Evolutionary conservation across 1,284 basidiomycete species (phyloP).

Genomic region (Apiotrichum domesticum): DNA sequence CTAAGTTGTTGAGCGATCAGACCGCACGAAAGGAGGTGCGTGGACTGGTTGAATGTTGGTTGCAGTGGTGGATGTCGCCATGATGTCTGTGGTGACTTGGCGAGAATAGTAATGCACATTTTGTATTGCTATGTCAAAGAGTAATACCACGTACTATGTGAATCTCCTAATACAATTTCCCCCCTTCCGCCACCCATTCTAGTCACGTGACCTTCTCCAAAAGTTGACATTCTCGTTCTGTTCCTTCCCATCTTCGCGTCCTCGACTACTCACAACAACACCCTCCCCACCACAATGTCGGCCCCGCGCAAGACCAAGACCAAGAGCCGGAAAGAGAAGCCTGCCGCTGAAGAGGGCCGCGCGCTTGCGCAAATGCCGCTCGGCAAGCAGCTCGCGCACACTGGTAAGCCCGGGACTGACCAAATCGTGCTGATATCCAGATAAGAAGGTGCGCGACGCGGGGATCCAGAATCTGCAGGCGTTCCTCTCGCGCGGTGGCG

Average conservation of each 20-base stretch:
- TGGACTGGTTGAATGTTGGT: too few species aligned
- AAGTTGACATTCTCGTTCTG: not conserved
- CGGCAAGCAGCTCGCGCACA: conserved; percentile 83
- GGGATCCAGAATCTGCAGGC: conserved; percentile 69
- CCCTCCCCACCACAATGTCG: not conserved
- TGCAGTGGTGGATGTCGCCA: too few species aligned
- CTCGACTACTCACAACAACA: too few species aligned
- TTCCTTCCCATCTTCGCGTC: too few species aligned
- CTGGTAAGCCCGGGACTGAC: conserved; percentile 58
- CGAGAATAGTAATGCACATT: too few species aligned
- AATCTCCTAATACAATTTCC: too few species aligned
- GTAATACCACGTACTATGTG: too few species aligned
- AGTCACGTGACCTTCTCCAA: not conserved
- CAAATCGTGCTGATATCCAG: too few species aligned
- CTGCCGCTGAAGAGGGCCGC: conserved; percentile 14
- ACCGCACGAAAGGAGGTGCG: too few species aligned
- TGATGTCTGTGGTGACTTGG: too few species aligned
- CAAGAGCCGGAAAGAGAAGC: conserved; percentile 25
- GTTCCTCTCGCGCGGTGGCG: conserved; percentile 65
- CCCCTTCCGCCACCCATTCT: not conserved
- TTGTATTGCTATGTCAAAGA: too few species aligned
- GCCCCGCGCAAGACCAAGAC: not conserved
- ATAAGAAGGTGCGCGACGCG: conserved; percentile 83
- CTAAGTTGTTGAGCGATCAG: too few species aligned
- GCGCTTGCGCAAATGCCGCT: conserved; percentile 53